A percentile compares a stretch with the other conserved stretches of the same genome.
Conservation (phyloP, 345 rosid species). For the Brassica rapa region DNA sequence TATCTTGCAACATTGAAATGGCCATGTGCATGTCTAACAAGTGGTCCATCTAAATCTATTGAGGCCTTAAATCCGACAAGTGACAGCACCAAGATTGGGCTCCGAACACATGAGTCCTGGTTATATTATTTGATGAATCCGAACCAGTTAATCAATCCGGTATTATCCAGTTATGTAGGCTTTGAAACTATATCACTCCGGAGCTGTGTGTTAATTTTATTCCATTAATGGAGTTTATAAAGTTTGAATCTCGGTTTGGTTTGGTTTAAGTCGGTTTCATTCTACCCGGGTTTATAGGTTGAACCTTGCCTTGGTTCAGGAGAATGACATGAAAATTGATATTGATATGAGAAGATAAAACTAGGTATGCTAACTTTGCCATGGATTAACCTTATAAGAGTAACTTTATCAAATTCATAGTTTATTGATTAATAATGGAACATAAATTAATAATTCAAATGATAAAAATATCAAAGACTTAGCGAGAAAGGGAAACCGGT, state of each 20-base stretch:
- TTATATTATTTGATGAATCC: background rate
- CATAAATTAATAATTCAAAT: constrained; percentile 10
- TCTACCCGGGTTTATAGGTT: background rate
- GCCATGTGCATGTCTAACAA: constrained; percentile 32
- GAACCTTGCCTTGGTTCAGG: background rate
- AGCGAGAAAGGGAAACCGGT: constrained; percentile 71
- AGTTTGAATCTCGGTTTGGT: background rate
- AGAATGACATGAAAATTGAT: background rate
- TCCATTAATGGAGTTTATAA: background rate
- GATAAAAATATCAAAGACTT: constrained; percentile 37
- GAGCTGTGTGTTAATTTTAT: background rate
- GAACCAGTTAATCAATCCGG: background rate
- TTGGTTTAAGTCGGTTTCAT: background rate
- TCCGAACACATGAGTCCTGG: constrained; percentile 1
- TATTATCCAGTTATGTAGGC: background rate
- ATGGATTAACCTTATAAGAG: background rate
- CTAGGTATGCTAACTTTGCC: background rate
- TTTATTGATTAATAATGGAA: background rate
- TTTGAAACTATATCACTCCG: background rate
- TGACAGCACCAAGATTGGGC: constrained; percentile 14
- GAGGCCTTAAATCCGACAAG: constrained; percentile 1
- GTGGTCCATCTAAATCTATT: constrained; percentile 28
- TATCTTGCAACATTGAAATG: constrained; percentile 15
- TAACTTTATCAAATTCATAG: background rate
- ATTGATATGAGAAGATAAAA: background rate